These are phyloP conservation scores for Colletotrichum aenigma DNA, from an alignment of 2,329 filamentous ascomycete species.

Conservation along the genomic window DNA sequence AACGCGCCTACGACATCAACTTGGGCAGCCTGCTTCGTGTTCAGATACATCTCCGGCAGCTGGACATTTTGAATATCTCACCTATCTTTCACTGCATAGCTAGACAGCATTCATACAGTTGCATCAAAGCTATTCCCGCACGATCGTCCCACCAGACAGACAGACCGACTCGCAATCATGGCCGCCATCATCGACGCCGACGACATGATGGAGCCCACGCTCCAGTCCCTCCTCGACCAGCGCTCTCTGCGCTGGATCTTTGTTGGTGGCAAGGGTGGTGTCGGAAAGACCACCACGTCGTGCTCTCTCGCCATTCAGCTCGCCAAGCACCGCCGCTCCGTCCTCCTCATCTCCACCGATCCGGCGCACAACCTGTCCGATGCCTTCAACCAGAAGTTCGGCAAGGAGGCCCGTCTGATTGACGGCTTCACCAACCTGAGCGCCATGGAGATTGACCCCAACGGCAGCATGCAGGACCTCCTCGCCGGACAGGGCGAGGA, in stretches of 20 bases:
- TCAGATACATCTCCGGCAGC: not conserved
- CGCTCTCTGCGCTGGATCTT: conserved; percentile 98
- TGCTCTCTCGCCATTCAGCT: conserved; percentile 98
- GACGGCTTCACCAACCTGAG: conserved; percentile 93
- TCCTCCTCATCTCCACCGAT: conserved; percentile 97
- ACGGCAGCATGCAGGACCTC: conserved; percentile 95
- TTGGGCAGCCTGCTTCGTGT: not conserved
- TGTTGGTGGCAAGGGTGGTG: conserved; percentile 96
- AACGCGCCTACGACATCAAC: conserved; percentile 1
- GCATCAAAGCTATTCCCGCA: not conserved
- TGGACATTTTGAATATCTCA: not conserved
- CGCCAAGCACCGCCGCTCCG: conserved; percentile 90
- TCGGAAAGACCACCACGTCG: conserved; percentile 99
- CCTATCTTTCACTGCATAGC: not conserved
- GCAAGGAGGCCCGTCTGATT: conserved; percentile 93
- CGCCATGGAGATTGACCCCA: conserved; percentile 99
- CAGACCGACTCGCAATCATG: conserved; percentile 33
- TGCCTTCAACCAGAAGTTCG: conserved; percentile 98
- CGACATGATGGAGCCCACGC: conserved; percentile 79
- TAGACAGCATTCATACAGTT: not conserved
- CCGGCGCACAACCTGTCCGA: conserved; percentile 98
- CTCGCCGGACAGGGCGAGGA: conserved; percentile 75
- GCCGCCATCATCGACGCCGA: conserved; percentile 68
- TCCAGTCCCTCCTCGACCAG: conserved; percentile 95
- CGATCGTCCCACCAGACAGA: not conserved